Evolutionary conservation across 2,329 filamentous ascomycete genomes (phyloP).

Genomic region (Westerdykella aurantiaca): DNA sequence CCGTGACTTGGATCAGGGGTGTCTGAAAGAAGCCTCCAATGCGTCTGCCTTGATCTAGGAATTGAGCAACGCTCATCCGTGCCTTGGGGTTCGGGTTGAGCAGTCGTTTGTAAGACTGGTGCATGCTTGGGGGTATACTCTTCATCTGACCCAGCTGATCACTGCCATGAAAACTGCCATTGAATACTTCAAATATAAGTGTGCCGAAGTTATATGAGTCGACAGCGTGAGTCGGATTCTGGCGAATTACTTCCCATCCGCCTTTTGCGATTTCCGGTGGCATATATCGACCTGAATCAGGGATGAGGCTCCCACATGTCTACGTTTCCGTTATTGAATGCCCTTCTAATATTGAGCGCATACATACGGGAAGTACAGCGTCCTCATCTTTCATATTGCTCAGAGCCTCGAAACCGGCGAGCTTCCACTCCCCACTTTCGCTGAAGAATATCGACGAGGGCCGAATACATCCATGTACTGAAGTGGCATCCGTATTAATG

Average conservation of each 20-base stretch:
- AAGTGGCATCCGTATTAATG: slow-evolving; percentile 87
- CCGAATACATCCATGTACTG: slow-evolving; percentile 81
- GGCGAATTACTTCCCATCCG: slow-evolving; percentile 90
- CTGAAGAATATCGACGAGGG: slow-evolving; percentile 86
- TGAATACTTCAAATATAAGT: slow-evolving; percentile 86
- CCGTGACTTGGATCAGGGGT: slow-evolving; percentile 82
- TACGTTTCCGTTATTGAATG: slow-evolving; percentile 33
- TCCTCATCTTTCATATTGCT: slow-evolving; percentile 97
- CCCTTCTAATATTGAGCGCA: neutral
- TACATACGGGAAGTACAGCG: slow-evolving; percentile 73
- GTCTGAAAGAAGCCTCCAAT: slow-evolving; percentile 87
- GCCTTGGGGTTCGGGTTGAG: slow-evolving; percentile 86
- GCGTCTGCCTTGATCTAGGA: slow-evolving; percentile 82
- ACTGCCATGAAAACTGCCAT: slow-evolving; percentile 67
- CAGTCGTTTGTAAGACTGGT: slow-evolving; percentile 82
- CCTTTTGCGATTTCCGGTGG: slow-evolving; percentile 79
- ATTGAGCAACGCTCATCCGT: slow-evolving; percentile 74
- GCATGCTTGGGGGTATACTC: slow-evolving; percentile 80
- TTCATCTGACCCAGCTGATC: slow-evolving; percentile 84
- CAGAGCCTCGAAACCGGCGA: slow-evolving; percentile 87
- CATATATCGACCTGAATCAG: slow-evolving; percentile 76
- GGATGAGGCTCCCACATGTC: slow-evolving; percentile 81
- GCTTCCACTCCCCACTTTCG: slow-evolving; percentile 96
- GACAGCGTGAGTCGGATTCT: slow-evolving; percentile 70
- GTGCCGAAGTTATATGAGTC: slow-evolving; percentile 85